These are phyloP conservation scores for Huiozyma naganishii DNA, from an alignment of 805 yeast species.

Conservation along the genomic window DNA sequence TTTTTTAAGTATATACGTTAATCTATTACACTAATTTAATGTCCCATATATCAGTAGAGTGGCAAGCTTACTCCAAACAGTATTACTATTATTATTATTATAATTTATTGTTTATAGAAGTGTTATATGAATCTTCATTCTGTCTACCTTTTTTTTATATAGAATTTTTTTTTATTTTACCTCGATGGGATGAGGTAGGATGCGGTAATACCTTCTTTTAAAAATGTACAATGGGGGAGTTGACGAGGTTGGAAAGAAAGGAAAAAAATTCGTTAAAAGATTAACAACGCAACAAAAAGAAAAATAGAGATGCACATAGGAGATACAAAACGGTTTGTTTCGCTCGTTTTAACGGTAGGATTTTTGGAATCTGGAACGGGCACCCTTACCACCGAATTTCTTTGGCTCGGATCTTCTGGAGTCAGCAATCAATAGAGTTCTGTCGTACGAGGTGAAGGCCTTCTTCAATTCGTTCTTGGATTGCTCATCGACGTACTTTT, in stretches of 20 bases:
- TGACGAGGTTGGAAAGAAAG: not conserved
- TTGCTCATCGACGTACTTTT: constrained; percentile 98
- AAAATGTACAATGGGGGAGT: too few species aligned
- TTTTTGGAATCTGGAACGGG: constrained; percentile 99
- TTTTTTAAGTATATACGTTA: not conserved
- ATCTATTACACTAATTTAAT: not conserved
- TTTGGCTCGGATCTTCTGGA: constrained; percentile 99
- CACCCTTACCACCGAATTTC: constrained; percentile 99
- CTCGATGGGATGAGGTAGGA: too few species aligned
- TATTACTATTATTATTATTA: too few species aligned
- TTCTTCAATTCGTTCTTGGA: constrained; percentile 99
- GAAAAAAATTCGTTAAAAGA: not conserved
- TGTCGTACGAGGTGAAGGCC: constrained; percentile 95
- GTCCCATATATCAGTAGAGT: not conserved
- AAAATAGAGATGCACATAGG: too few species aligned
- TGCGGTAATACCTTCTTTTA: too few species aligned
- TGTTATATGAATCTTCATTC: too few species aligned
- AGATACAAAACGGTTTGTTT: not conserved
- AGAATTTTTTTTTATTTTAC: not conserved
- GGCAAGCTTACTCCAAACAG: too few species aligned
- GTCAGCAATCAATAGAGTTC: constrained; percentile 98
- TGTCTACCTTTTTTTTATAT: not conserved
- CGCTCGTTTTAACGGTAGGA: constrained; percentile 85
- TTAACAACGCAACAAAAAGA: not conserved
- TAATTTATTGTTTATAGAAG: too few species aligned